Evolutionary conservation across 768 basidiomycete genomes (phyloP).

Genomic region (Trametes villosa): DNA sequence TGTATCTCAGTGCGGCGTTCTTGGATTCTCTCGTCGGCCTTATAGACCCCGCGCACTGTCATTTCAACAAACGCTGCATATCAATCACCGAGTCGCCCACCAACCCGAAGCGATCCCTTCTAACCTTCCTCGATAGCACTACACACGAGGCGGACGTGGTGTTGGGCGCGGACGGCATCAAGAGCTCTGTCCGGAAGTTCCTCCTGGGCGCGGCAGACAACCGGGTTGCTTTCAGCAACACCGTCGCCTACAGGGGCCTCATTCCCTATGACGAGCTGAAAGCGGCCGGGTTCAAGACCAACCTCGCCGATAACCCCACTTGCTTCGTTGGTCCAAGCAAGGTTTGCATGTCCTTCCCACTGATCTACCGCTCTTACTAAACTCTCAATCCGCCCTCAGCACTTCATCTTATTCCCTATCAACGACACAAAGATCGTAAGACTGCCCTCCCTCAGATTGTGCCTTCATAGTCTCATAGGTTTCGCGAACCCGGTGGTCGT

Average conservation of each 20-base stretch:
- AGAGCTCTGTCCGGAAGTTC: conserved; percentile 42
- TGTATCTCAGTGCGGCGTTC: conserved; percentile 47
- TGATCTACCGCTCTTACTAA: not conserved
- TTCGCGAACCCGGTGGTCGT: too few species aligned
- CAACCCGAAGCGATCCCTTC: conserved; percentile 32
- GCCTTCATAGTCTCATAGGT: too few species aligned
- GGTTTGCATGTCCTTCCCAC: conserved; percentile 31
- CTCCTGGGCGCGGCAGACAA: conserved; percentile 37
- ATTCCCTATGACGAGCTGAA: conserved; percentile 44
- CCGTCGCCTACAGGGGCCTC: conserved; percentile 53
- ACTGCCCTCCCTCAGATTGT: too few species aligned
- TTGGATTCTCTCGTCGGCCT: conserved; percentile 50
- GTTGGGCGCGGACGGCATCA: conserved; percentile 45
- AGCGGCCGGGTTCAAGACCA: conserved; percentile 46
- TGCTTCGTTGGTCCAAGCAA: conserved; percentile 51
- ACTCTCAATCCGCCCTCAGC: conserved; percentile 37
- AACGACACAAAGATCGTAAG: conserved; percentile 46
- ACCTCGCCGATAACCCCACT: conserved; percentile 40
- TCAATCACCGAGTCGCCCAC: conserved; percentile 22
- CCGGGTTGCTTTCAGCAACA: conserved; percentile 47
- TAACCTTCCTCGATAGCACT: conserved; percentile 55
- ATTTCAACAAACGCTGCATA: conserved; percentile 55
- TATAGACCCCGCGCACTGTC: conserved; percentile 45
- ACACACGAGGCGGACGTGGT: conserved; percentile 50
- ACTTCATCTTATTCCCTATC: conserved; percentile 58